A percentile compares a stretch with the other conserved stretches of the same genome.
Evolutionary conservation across 768 basidiomycete genomes (phyloP).

Genomic region (Tricholoma hemisulphureum): DNA sequence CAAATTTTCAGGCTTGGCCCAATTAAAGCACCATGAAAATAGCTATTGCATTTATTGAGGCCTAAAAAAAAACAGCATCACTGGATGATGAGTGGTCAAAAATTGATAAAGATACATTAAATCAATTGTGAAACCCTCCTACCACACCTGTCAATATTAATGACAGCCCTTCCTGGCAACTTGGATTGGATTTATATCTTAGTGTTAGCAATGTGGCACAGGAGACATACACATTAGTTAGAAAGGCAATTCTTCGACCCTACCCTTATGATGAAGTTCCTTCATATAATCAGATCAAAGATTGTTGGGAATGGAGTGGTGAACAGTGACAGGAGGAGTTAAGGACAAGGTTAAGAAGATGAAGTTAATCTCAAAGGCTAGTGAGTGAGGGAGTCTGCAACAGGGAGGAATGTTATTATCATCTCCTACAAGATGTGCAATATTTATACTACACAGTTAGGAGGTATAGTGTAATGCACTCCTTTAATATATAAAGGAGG

Average conservation of each 20-base stretch:
- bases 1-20: no score
- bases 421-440: no score
- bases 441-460: no score
- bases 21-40: neutral
- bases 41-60: neutral
- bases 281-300: neutral
- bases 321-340: no score
- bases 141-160: neutral
- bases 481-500: no score
- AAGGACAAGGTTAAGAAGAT: no score
- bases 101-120: neutral
- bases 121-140: neutral
- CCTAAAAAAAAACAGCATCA: neutral
- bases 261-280: neutral
- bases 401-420: no score
- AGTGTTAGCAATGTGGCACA: neutral
- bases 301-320: no score
- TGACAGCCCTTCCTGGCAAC: neutral
- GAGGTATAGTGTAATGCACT: no score
- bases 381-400: no score
- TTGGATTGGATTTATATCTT: neutral
- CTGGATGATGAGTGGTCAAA: neutral
- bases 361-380: no score
- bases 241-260: neutral
- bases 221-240: neutral